A percentile compares a stretch with the other conserved stretches of the same genome.
Conservation (phyloP, 257 asterid genomes). For the Dorcoceras hygrometricum region DNA sequence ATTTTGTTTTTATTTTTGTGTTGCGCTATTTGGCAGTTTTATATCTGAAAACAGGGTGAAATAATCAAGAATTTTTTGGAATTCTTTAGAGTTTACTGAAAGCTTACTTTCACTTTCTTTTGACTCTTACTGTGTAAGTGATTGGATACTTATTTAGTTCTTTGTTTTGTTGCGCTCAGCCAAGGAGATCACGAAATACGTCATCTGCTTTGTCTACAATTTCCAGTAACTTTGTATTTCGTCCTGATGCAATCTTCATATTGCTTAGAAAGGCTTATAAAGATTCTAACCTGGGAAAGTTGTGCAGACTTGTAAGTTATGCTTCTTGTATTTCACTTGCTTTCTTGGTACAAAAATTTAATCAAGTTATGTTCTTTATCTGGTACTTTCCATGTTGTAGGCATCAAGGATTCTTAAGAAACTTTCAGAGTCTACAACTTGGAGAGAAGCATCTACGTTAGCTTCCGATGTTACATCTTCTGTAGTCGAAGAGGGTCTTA, state of each 20-base stretch:
- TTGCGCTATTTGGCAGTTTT: not conserved
- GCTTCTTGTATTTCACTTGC: slow-evolving; percentile 21
- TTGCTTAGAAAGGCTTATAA: slow-evolving; percentile 83
- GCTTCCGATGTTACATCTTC: slow-evolving; percentile 41
- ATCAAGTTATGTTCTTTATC: slow-evolving; percentile 14
- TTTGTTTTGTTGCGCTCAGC: slow-evolving; percentile 50
- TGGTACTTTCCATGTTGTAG: slow-evolving; percentile 37
- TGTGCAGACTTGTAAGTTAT: slow-evolving; percentile 77
- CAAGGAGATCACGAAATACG: slow-evolving; percentile 75
- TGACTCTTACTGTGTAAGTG: slow-evolving; percentile 13
- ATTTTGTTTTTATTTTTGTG: too few relatives aligned
- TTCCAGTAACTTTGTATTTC: slow-evolving; percentile 68
- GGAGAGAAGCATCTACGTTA: slow-evolving; percentile 40
- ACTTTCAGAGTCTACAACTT: slow-evolving; percentile 47
- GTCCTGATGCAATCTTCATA: slow-evolving; percentile 71
- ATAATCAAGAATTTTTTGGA: not conserved
- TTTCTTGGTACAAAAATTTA: slow-evolving; percentile 9
- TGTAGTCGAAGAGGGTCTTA: slow-evolving; percentile 50
- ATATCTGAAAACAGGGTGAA: not conserved
- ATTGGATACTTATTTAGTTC: slow-evolving; percentile 11
- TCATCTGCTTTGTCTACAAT: slow-evolving; percentile 46
- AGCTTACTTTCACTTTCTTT: slow-evolving; percentile 12
- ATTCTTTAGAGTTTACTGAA: not conserved
- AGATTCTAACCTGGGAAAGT: slow-evolving; percentile 67
- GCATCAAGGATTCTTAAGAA: slow-evolving; percentile 68